These are phyloP conservation scores for Ceratobasidium sp. DNA, from an alignment of 1,284 basidiomycete genomes.

Conservation along the genomic window DNA sequence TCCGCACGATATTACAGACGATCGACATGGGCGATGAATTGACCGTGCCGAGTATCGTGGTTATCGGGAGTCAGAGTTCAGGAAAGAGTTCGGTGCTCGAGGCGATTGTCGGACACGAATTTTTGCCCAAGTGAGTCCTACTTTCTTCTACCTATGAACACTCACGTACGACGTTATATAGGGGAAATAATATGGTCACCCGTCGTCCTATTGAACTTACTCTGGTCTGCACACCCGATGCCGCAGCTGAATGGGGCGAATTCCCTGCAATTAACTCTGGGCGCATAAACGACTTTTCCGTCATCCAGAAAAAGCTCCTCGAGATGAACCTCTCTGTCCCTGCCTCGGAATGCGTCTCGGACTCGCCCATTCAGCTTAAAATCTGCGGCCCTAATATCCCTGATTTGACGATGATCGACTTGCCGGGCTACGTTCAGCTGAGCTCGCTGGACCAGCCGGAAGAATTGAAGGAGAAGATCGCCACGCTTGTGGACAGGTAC, in stretches of 20 bases:
- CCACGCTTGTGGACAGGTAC: constrained; percentile 91
- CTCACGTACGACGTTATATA: constrained; percentile 55
- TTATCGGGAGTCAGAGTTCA: constrained; percentile 97
- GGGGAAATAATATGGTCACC: constrained; percentile 99
- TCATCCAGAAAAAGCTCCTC: constrained; percentile 91
- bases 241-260: constrained; percentile 89
- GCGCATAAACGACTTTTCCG: constrained; percentile 87
- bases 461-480: constrained; percentile 91
- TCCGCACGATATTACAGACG: constrained; percentile 90
- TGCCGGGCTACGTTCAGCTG: constrained; percentile 98
- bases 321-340: constrained; percentile 97
- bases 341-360: constrained; percentile 87
- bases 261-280: constrained; percentile 91
- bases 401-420: constrained; percentile 95
- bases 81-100: constrained; percentile 98
- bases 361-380: constrained; percentile 94
- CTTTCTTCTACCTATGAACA: constrained; percentile 12
- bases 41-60: constrained; percentile 96
- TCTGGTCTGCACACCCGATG: constrained; percentile 87
- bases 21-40: constrained; percentile 96
- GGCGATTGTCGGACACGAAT: constrained; percentile 97
- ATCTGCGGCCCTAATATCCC: constrained; percentile 97
- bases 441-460: constrained; percentile 96
- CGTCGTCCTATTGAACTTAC: constrained; percentile 97
- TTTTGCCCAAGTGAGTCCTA: constrained; percentile 89